Conservation (phyloP, 2,329 filamentous ascomycete genomes). For the Fusarium succisae region DNA sequence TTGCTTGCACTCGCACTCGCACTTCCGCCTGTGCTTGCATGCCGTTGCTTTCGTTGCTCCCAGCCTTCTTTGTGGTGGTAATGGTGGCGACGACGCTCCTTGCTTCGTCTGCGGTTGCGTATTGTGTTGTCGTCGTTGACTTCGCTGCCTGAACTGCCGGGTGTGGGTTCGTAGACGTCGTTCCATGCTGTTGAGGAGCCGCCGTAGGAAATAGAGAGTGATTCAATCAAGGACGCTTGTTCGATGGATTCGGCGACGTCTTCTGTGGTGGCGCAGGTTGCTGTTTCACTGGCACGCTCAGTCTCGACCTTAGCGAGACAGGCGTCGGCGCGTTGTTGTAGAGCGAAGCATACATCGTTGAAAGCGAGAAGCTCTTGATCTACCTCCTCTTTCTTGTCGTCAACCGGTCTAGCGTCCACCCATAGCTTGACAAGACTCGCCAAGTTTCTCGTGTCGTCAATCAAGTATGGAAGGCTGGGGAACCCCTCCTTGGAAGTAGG, state of each 20-base stretch:
- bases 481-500: slow-evolving; percentile 89
- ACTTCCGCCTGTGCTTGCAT: slow-evolving; percentile 42
- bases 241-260: slow-evolving; percentile 61
- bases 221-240: slow-evolving; percentile 51
- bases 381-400: slow-evolving; percentile 45
- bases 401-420: slow-evolving; percentile 65
- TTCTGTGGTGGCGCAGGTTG: slow-evolving; percentile 44
- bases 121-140: slow-evolving; percentile 37
- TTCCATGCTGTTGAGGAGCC: slow-evolving; percentile 42
- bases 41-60: slow-evolving; percentile 42
- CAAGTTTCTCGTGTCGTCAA: slow-evolving; percentile 87
- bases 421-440: slow-evolving; percentile 85
- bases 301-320: slow-evolving; percentile 62
- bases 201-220: slow-evolving; percentile 45
- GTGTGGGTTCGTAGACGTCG: slow-evolving; percentile 48
- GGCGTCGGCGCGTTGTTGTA: slow-evolving; percentile 62
- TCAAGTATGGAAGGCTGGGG: slow-evolving; percentile 89
- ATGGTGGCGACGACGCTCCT: slow-evolving; percentile 46
- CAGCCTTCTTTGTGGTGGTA: slow-evolving; percentile 42
- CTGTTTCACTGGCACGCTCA: slow-evolving; percentile 51
- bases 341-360: slow-evolving; percentile 58
- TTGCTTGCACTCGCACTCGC: slow-evolving; percentile 42
- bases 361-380: slow-evolving; percentile 65
- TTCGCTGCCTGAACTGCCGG: slow-evolving; percentile 64
- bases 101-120: slow-evolving; percentile 43